Base-by-base conservation (phyloP, 2,329 filamentous ascomycete species). In the Tolypocladium paradoxum region DNA sequence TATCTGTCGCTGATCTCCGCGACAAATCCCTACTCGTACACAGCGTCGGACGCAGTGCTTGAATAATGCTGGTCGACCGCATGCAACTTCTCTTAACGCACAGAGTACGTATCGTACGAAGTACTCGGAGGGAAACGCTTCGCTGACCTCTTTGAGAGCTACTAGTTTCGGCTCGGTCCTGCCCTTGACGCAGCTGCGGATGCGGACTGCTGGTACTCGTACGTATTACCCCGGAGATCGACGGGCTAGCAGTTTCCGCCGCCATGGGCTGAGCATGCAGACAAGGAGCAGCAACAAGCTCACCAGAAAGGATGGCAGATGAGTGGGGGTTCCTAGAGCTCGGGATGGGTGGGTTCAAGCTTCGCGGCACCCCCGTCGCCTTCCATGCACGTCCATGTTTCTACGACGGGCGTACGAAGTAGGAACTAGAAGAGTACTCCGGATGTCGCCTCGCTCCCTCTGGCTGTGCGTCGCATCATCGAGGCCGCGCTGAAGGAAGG, bases 141-240 rank as follows among this genome's bases (percentile, higher is more conserved):
- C 11, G 2, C 4, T 43, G 18, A 24, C 40, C n/a, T 27, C 6
- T 45, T 29, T 18, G 24, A 45, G 27, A 18, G 40, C 40, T n/a
- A 5, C 40, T n/a, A 5, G 24, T 5, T 20, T 6, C 43, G 27
- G 24, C 43, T 11, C 27, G 24, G 40, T 45, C 6, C 40, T 40
- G 38, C 14, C 38, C 6, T 29, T 7, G 16, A 29, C 40, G 24
- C 24, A 45, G 24, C 16, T 29, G 6, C 6, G 24, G n/a, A n/a
- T n/a, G n/a, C n/a, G n/a, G n/a, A n/a, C n/a, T n/a, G n/a, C n/a
- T n/a, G n/a, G n/a, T 45, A 45, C 40, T 1, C 2, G 7, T 53
- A 38, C 48, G 37, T n/a, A 24, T 14, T 34, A 34, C 49, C 49
- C 49, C 49, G 14, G 49, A 50, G 49, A 50, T 50, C 37, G 37